phyloP scores from a whole-genome alignment of 129 eudicot genomes.

The Saposhnikovia divaricata region DNA sequence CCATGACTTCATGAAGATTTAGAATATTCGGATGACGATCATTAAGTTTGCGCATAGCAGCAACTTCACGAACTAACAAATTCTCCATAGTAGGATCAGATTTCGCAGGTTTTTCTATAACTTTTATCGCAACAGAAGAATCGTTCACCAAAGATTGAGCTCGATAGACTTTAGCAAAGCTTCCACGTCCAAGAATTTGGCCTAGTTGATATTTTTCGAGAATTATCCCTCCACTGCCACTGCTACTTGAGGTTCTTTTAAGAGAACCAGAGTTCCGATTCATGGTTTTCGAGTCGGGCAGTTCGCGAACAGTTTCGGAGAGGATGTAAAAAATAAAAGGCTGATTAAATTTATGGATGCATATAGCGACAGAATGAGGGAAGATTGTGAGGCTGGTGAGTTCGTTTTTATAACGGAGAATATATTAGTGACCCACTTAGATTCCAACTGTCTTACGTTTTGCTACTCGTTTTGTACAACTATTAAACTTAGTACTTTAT shows the following conservation, averaged over 20 bases:
- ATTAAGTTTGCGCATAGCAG: slow-evolving; percentile 77
- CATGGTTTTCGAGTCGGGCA: slow-evolving; percentile 15
- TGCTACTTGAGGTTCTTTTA: slow-evolving; percentile 34
- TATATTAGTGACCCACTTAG: not conserved
- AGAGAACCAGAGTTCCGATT: slow-evolving; percentile 16
- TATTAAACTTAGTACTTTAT: not conserved
- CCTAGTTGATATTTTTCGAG: slow-evolving; percentile 58
- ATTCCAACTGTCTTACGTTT: not conserved
- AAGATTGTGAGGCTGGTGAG: not conserved
- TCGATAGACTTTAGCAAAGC: slow-evolving; percentile 76
- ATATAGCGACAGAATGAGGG: not conserved
- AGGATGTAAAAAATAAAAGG: not conserved
- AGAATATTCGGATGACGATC: slow-evolving; percentile 59
- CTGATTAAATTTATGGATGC: not conserved
- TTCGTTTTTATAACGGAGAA: not conserved
- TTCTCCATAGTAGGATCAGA: slow-evolving; percentile 53
- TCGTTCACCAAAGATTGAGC: slow-evolving; percentile 32
- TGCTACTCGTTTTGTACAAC: not conserved
- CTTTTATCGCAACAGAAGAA: slow-evolving; percentile 49
- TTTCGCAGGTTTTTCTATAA: slow-evolving; percentile 41
- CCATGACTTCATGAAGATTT: slow-evolving; percentile 71
- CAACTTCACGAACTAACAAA: slow-evolving; percentile 55
- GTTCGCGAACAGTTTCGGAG: not conserved
- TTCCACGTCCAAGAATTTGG: slow-evolving; percentile 64
- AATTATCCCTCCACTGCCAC: slow-evolving; percentile 39